Evolutionary conservation across 495 filamentous ascomycete species (phyloP), one percentile per base, ranked within the genome.

Genomic region (Penicillium paradoxum): DNA sequence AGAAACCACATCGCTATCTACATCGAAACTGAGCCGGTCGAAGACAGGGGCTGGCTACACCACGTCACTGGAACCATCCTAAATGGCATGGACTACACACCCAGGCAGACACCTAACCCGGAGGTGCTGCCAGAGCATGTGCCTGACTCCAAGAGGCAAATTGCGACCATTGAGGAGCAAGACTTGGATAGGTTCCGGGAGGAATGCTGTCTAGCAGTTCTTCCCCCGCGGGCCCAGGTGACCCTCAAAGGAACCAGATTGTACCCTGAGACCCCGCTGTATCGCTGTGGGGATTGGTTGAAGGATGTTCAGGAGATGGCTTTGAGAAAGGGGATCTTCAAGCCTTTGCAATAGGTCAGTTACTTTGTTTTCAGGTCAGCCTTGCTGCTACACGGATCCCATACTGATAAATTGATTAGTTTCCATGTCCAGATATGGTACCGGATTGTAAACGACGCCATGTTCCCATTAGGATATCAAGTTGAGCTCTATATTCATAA

Each of bases 221-320:
- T 29, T 5, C 46, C 51, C 10, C 56, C 56, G n/a, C 32, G 41
- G 24, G 30, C 51, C 3, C 55, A 58, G 27, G 33, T 58, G 1
- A 54, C 51, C 7, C 45, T 49, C 5, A 17, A 29, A n/a, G 37
- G 36, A 0, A 45, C 42, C 13, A 38, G 18, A 17, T 19, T 60
- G 25, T 49, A 46, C 38, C 53, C 54, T 30, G 49, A 33, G 18
- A 45, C 18, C 4, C 58, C 50, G 30, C 57, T 51, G 10, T 49
- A 54, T 44, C 44, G 45, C 1, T 51, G 54, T 36, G 32, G 24
- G 18, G 45, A 54, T 15, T 57, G 50, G 54, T 25, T 57, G 27
- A 52, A 34, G 24, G 58, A 54, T 57, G 51, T 57, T 45, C 49
- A 54, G 46, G 45, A 52, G 30, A 13, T 47, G 57, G 57, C 49